Base-by-base conservation (phyloP, 768 basidiomycete genomes). In the Scleroderma bovista region DNA sequence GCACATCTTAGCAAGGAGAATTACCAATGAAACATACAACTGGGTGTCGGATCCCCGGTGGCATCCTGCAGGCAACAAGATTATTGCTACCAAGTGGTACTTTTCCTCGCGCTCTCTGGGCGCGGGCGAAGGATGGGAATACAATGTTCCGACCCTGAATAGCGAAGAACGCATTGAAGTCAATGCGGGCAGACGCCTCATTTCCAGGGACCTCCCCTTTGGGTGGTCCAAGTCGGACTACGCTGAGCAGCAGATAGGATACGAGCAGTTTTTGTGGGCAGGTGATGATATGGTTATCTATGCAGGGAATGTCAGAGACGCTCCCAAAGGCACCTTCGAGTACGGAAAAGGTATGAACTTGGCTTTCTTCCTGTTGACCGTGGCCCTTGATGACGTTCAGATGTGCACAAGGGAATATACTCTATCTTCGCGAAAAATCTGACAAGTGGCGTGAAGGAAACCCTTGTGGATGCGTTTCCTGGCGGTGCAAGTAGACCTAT, bases 51-150 rank as follows among this genome's bases (percentile, higher is more conserved):
- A 86, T 50, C 73, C 83, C 6, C 78, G 82, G 40, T 87, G 84
- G 72, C 83, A 88, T 58, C 81, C 84, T 3, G 79, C 78, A 10
- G 83, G 83, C 1, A 56, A 64, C 26, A 80, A 74, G 55, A 64
- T 88, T 16, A 68, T 88, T 47, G 83, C 85, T n/a, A 87, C 85
- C 11, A 88, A 88, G 61, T 86, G 86, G 85, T 87, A 86, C 54
- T 86, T 80, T 22, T 80, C 79, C 6, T 54, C 45, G 3, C 78
- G 86, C 7, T 82, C 80, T 44, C 69, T 87, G 29, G 83, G 82
- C 32, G 84, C 83, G 1, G 84, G 83, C 2, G 86, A 88, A 70
- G 83, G 79, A 37, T 88, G 86, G 86, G 75, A 80, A 59, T 88
- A 82, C 52, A 42, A 64, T 6, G 71, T 84, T 22, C 82, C 83